These are phyloP conservation scores for Solanum ossicruentum DNA, from an alignment of 257 asterid genomes.

Conservation along the genomic window DNA sequence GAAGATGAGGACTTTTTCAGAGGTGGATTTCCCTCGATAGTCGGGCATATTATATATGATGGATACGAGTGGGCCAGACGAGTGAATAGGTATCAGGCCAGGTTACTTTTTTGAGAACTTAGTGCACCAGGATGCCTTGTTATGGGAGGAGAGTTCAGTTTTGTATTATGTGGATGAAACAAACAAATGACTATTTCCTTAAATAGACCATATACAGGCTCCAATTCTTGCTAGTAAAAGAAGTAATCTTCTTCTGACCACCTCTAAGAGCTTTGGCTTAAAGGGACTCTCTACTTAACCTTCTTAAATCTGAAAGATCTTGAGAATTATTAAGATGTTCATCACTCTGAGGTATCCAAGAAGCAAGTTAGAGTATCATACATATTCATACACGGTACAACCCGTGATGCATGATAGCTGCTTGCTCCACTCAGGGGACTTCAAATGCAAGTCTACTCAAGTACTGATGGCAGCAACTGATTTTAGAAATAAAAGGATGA, in stretches of 20 bases:
- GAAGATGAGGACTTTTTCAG: no score
- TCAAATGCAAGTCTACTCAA: neutral
- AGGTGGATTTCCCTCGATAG: no score
- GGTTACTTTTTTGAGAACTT: neutral
- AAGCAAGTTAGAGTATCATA: neutral
- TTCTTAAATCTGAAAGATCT: neutral
- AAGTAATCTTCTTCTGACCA: neutral
- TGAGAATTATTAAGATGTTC: neutral
- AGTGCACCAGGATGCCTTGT: neutral
- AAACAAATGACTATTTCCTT: neutral
- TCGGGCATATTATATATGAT: no score
- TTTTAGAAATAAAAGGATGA: neutral
- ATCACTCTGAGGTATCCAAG: neutral
- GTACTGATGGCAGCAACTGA: neutral
- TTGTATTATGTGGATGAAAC: neutral
- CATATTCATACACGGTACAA: neutral
- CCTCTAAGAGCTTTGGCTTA: neutral
- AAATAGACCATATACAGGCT: neutral
- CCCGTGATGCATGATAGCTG: neutral
- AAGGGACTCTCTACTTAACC: neutral
- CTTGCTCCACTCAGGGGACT: neutral
- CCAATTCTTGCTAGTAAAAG: neutral
- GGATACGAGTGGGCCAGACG: no score
- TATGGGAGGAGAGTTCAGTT: neutral
- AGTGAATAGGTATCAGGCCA: no score